Conservation (phyloP, 2,329 filamentous ascomycete species). For the Talaromyces sp. region DNA sequence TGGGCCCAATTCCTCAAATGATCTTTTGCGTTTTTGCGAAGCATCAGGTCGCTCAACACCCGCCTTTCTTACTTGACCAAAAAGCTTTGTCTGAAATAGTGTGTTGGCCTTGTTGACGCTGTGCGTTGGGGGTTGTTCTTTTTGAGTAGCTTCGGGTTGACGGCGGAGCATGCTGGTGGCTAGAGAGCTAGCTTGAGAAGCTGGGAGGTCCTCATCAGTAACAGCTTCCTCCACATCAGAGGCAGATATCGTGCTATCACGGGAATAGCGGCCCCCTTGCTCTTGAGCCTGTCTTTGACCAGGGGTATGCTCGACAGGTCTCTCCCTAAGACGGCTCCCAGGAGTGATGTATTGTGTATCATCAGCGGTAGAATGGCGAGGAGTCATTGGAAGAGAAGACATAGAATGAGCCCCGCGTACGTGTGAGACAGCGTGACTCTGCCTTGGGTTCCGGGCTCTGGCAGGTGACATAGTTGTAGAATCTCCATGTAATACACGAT, state of each 20-base stretch:
- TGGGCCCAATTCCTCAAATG: slow-evolving; percentile 26
- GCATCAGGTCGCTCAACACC: slow-evolving; percentile 32
- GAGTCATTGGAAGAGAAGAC: slow-evolving; percentile 78
- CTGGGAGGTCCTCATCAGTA: slow-evolving; percentile 61
- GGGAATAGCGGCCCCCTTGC: slow-evolving; percentile 59
- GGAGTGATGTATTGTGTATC: slow-evolving; percentile 57
- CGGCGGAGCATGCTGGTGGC: slow-evolving; percentile 70
- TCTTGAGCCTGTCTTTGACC: slow-evolving; percentile 22
- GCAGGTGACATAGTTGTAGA: slow-evolving; percentile 66
- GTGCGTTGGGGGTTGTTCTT: slow-evolving; percentile 28
- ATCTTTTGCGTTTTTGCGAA: slow-evolving; percentile 36
- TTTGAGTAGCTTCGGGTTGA: slow-evolving; percentile 40
- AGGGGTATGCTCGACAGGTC: slow-evolving; percentile 25
- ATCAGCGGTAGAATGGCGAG: slow-evolving; percentile 51
- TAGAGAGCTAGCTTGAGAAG: slow-evolving; percentile 72
- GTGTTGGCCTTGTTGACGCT: slow-evolving; percentile 39
- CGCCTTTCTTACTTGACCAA: slow-evolving; percentile 57
- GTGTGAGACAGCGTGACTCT: slow-evolving; percentile 53
- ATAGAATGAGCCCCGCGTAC: slow-evolving; percentile 73
- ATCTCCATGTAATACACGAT: slow-evolving; percentile 73
- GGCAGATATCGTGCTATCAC: slow-evolving; percentile 80
- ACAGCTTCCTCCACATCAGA: slow-evolving; percentile 49
- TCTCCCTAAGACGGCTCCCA: slow-evolving; percentile 47
- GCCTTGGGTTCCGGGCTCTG: slow-evolving; percentile 44
- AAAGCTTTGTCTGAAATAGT: slow-evolving; percentile 58